Percentiles rank a stretch among this genome's conserved stretches.
phyloP scores from a whole-genome alignment of 2,329 filamentous ascomycete species.

The Arthrobotrys megalospora region DNA sequence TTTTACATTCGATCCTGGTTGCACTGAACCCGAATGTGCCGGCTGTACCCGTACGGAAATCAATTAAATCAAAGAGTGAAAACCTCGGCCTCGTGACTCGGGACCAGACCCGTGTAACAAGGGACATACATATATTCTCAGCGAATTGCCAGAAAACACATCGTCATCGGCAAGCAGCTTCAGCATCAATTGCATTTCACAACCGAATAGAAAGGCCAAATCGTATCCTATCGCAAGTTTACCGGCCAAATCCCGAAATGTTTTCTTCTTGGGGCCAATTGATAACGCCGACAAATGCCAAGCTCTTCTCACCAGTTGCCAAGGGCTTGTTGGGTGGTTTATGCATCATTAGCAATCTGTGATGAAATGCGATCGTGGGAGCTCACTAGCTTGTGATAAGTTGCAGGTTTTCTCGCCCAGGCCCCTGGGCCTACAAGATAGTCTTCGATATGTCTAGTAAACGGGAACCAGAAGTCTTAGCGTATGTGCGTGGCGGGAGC shows the following conservation, averaged over 20 bases:
- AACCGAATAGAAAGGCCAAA: too few species aligned
- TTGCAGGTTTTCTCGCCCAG: neutral
- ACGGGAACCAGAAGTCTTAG: neutral
- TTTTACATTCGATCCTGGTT: too few species aligned
- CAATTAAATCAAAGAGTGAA: too few species aligned
- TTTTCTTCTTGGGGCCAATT: neutral
- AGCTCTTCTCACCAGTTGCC: constrained; percentile 12
- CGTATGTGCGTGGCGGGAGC: neutral
- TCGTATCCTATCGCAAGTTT: too few species aligned
- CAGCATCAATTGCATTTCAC: too few species aligned
- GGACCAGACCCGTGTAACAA: constrained; percentile 12
- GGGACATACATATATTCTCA: neutral
- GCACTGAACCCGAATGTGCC: too few species aligned
- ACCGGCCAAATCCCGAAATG: too few species aligned
- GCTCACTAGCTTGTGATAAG: constrained; percentile 1
- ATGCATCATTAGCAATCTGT: constrained; percentile 2
- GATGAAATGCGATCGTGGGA: neutral
- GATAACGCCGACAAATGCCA: constrained; percentile 13
- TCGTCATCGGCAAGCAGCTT: neutral
- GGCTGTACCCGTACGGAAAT: too few species aligned
- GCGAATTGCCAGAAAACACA: constrained; percentile 17
- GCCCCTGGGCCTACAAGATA: neutral
- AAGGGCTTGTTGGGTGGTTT: neutral
- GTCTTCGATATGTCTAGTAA: neutral
- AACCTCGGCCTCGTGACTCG: neutral